Base-by-base conservation (phyloP, 2,329 filamentous ascomycete species). In the Penicillium sp. region DNA sequence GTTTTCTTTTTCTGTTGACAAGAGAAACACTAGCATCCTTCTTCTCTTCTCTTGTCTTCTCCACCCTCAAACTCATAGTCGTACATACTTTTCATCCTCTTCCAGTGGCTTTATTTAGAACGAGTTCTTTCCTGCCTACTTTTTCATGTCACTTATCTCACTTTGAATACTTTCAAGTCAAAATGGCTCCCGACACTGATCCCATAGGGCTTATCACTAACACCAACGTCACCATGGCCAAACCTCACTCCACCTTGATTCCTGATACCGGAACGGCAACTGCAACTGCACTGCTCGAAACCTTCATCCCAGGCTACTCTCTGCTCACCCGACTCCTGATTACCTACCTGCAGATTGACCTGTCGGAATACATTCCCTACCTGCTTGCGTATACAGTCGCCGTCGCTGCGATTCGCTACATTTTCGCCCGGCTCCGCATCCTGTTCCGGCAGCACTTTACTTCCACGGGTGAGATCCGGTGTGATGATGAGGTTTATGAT, bases 401-500 rank as follows among this genome's bases (percentile, higher is more conserved):
- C 13, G 80, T 76, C 5, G 82, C 87, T 17, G 78, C 78, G 9
- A 84, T 84, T 78, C 81, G 81, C 64, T 89, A 89, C 66, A 71
- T 85, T 49, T 53, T 81, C 57, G 73, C 78, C 2, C 83, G 82
- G 67, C 61, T 85, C 13, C 84, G 80, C 78, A 71, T 74, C 1
- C 73, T 83, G 45, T 65, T 88, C 31, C 80, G 84, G 47, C 69
- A 77, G 6, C 79, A 90, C 68, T 83, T 89, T 67, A 87, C 90
- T 81, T 89, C 86, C 3, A 86, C 84, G 1, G 88, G 89, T 19
- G 86, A 89, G 67, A 85, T 92, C 45, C 84, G 87, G 49, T 83
- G 86, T 30, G 88, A 91, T 61, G 90, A 92, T 68, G 89, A 91
- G 72, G 86, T 90, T 60, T 91, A 90, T 78, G 88, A 88, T 70